Base-by-base conservation (phyloP, 1,139 yeast species). In the Debaryomycetaceae sp. region DNA sequence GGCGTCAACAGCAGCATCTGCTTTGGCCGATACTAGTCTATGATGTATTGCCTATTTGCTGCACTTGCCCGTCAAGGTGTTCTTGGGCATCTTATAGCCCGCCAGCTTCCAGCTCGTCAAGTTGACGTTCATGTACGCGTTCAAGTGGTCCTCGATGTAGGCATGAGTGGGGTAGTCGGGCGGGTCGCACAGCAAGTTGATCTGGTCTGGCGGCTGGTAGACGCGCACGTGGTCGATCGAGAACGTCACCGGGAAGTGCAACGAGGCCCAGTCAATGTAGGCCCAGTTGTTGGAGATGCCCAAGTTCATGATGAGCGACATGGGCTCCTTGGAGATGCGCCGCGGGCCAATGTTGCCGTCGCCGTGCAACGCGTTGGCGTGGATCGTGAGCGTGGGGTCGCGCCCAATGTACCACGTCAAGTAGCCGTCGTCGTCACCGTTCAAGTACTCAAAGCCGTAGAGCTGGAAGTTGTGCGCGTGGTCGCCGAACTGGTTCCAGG, bases 1-100 rank as follows among this genome's bases (percentile, higher is more conserved):
- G 99, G 99, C 10, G 88, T 94, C 5, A 93, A 93, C 55, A 82
- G 94, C 10, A 72, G 94, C 2, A 43, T 85, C 10, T 62, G 67
- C 37, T 75, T 75, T 48, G 65, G 59, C 32, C 65, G 54, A 39
- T 63, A 43, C 30, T 16, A 20, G 23, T 6, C 9, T 7, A 23
- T 12, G 7, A 12, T 9, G n/a, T 10, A 19, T 19, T 19, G 10
- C 10, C 25, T 12, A 25, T 9, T 8, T n/a, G 16, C 11, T 18
- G 20, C 33, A 25, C 9, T 19, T 18, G 15, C 36, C 36, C 15
- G 36, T 29, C 26, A 49, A 35, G 28, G 31, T 40, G 37, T 53
- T 48, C 32, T 45, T 49, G 2, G 61, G 61, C 26, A 40, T 39
- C 15, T 28, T 26, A 36, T 49, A 54, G 2, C 61, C 61, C 6